Evolutionary conservation across 78 protist genomes (phyloP), one percentile per base, ranked within the genome.

Genomic region (Dictyostelium firmibasis): DNA sequence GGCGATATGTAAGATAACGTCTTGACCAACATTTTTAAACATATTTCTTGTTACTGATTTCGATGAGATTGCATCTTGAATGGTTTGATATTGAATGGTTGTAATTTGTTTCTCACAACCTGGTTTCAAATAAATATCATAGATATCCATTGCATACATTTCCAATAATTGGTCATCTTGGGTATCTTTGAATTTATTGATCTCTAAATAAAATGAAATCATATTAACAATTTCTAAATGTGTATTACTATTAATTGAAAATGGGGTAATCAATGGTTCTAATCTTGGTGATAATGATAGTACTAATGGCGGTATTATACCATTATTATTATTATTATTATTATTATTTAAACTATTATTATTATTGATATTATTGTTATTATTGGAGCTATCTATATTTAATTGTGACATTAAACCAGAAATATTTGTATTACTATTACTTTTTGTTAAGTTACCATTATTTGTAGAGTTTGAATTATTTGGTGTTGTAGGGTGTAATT

Each of bases 21-120:
- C 94, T 44, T 69, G 87, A 41, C 57, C 13, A 20, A 81, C 35
- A 14, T 50, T 25, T 20, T 33, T 44, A 33, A 89, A 89, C 62
- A 89, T 25, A 25, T 64, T 81, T 57, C 53, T 81, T 10, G 74
- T 69, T 6, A 78, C 76, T 31, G 36, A 60, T 57, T 89, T 89
- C 2, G 69, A 29, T 0, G 67, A 16, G 33, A 89, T 89, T 25
- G 14, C 16, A 13, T 89, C 88, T 69, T 78, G 87, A 29, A 81
- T 43, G 47, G 62, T 18, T 13, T 41, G 11, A n/a, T 27, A 27
- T 16, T 14, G 35, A 18, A 89, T 36, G 1, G 83, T 18, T 1
- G 87, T 35, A 62, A 89, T 57, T 67, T 81, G 72, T 74, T 89
- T 89, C 2, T 89, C 94, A 31, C 69, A 83, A 35, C 69, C 64